Conservation (phyloP, 1,284 basidiomycete genomes). For the Leccinum griseonigrum region DNA sequence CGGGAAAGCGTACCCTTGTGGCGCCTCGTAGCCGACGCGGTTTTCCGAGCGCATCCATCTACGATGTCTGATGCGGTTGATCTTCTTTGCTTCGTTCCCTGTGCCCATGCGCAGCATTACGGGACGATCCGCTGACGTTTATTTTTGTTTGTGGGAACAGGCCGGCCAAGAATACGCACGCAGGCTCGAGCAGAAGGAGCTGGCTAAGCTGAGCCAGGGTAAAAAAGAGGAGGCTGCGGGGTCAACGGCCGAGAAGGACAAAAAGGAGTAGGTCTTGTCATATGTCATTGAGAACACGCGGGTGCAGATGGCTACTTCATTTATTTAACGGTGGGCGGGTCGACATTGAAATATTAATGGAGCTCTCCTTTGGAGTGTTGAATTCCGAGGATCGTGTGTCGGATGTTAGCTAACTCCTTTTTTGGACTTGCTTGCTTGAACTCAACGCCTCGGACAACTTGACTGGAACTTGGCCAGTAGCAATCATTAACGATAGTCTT, state of each 20-base stretch:
- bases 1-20: conserved; percentile 5
- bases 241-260: conserved; percentile 42
- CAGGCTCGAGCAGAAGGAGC: conserved; percentile 60
- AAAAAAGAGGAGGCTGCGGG: conserved; percentile 21
- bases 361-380: not conserved
- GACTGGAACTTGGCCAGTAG: not conserved
- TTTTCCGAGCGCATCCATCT: not conserved
- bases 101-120: conserved; percentile 10
- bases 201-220: conserved; percentile 45
- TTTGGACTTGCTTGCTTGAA: conserved; percentile 18
- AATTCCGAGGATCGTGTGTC: conserved; percentile 1
- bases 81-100: conserved; percentile 11
- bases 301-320: conserved; percentile 2
- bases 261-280: conserved; percentile 27
- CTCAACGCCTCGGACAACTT: conserved; percentile 21
- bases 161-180: conserved; percentile 84
- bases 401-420: conserved; percentile 22
- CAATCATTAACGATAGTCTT: not conserved
- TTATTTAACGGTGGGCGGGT: conserved; percentile 3
- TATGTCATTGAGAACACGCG: not conserved
- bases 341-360: conserved; percentile 8
- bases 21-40: conserved; percentile 16
- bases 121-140: conserved; percentile 18
- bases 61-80: not conserved
- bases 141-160: conserved; percentile 42